Percentiles rank a stretch among this genome's conserved stretches.
Evolutionary conservation across 2,329 filamentous ascomycete genomes (phyloP).

Genomic region (Ascocoryne sarcoides): DNA sequence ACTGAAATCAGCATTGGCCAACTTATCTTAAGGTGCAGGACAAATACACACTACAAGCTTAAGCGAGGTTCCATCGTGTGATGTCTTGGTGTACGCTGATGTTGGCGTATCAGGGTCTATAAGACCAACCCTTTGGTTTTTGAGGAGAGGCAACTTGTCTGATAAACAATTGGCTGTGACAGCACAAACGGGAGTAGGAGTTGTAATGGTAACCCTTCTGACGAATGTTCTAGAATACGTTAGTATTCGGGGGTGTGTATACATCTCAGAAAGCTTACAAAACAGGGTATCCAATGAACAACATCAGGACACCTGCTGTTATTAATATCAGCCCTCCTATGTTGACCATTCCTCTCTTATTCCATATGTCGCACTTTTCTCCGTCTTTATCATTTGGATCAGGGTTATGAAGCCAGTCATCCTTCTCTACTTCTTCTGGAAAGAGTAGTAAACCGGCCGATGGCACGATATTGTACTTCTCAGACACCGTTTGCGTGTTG

Average conservation of each 20-base stretch:
- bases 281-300: conserved; percentile 63
- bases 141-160: conserved; percentile 37
- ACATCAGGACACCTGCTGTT: conserved; percentile 48
- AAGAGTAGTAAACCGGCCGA: conserved; percentile 58
- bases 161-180: conserved; percentile 33
- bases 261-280: conserved; percentile 42
- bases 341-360: conserved; percentile 53
- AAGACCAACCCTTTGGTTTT: conserved; percentile 50
- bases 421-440: conserved; percentile 65
- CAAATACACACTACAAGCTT: conserved; percentile 39
- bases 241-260: conserved; percentile 10
- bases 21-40: neutral
- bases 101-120: conserved; percentile 61
- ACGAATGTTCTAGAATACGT: conserved; percentile 46
- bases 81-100: conserved; percentile 45
- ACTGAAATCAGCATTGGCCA: conserved; percentile 7
- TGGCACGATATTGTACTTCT: conserved; percentile 65
- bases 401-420: conserved; percentile 64
- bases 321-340: conserved; percentile 53
- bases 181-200: conserved; percentile 27
- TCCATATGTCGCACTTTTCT: conserved; percentile 56
- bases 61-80: conserved; percentile 50
- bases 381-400: conserved; percentile 54
- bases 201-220: conserved; percentile 30
- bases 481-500: conserved; percentile 64